Evolutionary conservation across 129 eudicot species (phyloP).

Genomic region (Tanacetum coccineum): DNA sequence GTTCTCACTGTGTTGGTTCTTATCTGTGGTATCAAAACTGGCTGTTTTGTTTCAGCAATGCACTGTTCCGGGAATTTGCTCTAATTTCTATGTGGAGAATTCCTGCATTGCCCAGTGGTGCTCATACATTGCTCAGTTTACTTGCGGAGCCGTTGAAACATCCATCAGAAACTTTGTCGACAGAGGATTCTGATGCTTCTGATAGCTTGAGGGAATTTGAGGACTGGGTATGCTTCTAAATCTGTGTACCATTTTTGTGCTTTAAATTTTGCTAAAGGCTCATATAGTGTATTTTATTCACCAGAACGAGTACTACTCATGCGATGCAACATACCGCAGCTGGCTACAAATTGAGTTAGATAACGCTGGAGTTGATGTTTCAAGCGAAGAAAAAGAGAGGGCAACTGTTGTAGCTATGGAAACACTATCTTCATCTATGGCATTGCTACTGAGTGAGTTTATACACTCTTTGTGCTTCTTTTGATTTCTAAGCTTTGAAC

Average conservation of each 20-base stretch:
- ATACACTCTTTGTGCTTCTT: background rate
- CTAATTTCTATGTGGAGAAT: conserved; percentile 99
- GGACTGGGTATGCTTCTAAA: conserved; percentile 86
- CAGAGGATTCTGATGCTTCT: conserved; percentile 53
- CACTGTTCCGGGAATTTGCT: conserved; percentile 90
- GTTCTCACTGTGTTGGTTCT: conserved; percentile 13
- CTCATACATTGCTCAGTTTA: conserved; percentile 82
- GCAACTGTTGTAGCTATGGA: conserved; percentile 61
- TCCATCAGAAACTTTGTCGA: conserved; percentile 46
- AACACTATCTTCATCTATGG: conserved; percentile 51
- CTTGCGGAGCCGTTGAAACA: conserved; percentile 97
- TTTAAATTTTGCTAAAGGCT: conserved; percentile 4
- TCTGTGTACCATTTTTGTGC: conserved; percentile 7
- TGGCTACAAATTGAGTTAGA: conserved; percentile 82
- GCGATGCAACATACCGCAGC: conserved; percentile 93
- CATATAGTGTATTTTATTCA: conserved; percentile 13
- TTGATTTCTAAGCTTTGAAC: background rate
- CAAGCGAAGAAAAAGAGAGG: conserved; percentile 65
- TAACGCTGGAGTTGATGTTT: conserved; percentile 58
- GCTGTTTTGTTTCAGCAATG: conserved; percentile 47
- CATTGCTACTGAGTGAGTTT: conserved; percentile 69
- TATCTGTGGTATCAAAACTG: background rate
- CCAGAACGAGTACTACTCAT: conserved; percentile 93
- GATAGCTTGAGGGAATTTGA: conserved; percentile 87
- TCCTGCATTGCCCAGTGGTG: conserved; percentile 84